phyloP scores from a whole-genome alignment of 2,329 filamentous ascomycete genomes.

The Aspergillus glaucus region DNA sequence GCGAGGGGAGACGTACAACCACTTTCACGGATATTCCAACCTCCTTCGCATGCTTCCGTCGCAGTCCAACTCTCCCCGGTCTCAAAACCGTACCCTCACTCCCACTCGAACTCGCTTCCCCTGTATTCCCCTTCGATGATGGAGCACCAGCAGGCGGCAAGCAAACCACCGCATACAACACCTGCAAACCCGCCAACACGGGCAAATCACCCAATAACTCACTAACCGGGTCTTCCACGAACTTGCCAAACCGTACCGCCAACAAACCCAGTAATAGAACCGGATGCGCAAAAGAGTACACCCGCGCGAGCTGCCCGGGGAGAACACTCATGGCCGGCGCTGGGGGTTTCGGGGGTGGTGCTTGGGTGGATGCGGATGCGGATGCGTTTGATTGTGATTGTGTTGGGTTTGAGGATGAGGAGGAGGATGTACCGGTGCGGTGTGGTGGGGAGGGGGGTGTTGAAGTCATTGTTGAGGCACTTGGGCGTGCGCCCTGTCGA shows the following conservation, averaged over 20 bases:
- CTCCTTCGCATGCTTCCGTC: constrained; percentile 6
- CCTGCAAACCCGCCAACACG: constrained; percentile 59
- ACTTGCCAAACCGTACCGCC: constrained; percentile 55
- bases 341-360: constrained; percentile 18
- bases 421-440: not conserved
- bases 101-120: not conserved
- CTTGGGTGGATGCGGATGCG: constrained; percentile 29
- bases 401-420: not conserved
- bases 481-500: constrained; percentile 5
- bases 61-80: not conserved
- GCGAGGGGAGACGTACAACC: constrained; percentile 17
- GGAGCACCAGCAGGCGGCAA: constrained; percentile 47
- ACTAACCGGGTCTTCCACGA: constrained; percentile 64
- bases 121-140: constrained; percentile 3
- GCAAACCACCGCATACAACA: constrained; percentile 52
- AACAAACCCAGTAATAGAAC: constrained; percentile 60
- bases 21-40: constrained; percentile 16
- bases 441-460: constrained; percentile 7
- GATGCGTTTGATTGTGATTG: constrained; percentile 17
- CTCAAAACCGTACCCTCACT: not conserved
- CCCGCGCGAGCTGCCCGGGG: constrained; percentile 42
- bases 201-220: constrained; percentile 58
- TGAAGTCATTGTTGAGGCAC: constrained; percentile 5
- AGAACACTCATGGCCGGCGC: constrained; percentile 43
- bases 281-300: constrained; percentile 63